Evolutionary conservation across 1,284 basidiomycete species (phyloP).

Genomic region (Cutaneotrichosporon sp.): DNA sequence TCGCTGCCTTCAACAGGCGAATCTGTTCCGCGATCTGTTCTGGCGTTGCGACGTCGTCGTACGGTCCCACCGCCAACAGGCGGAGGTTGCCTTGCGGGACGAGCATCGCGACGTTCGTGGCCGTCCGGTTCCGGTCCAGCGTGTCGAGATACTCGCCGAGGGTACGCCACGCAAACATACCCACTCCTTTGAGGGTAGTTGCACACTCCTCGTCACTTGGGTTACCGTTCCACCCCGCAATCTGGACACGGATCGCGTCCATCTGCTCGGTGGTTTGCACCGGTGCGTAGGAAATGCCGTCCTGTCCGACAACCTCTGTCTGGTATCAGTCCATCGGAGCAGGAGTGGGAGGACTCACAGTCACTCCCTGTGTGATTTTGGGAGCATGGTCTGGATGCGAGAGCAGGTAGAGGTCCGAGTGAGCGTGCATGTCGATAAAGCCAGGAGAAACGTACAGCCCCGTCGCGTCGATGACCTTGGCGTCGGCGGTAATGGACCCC

Average conservation of each 20-base stretch:
- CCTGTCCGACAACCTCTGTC: slow-evolving; percentile 52
- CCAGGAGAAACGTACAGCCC: slow-evolving; percentile 45
- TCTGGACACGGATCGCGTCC: slow-evolving; percentile 43
- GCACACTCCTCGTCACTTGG: slow-evolving; percentile 40
- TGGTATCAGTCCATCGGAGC: neutral
- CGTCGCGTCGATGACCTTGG: slow-evolving; percentile 29
- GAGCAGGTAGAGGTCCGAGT: slow-evolving; percentile 49
- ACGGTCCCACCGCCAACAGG: slow-evolving; percentile 44
- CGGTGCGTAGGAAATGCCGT: slow-evolving; percentile 50
- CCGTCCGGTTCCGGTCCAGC: slow-evolving; percentile 40
- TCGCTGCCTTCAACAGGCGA: slow-evolving; percentile 33
- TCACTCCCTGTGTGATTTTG: slow-evolving; percentile 51
- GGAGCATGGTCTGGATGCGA: slow-evolving; percentile 45
- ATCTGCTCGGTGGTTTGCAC: slow-evolving; percentile 29
- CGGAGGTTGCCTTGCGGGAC: slow-evolving; percentile 52
- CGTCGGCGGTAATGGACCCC: slow-evolving; percentile 2
- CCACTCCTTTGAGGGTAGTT: slow-evolving; percentile 25
- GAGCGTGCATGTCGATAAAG: slow-evolving; percentile 53
- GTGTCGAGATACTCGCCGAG: slow-evolving; percentile 44
- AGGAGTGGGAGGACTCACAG: slow-evolving; percentile 29
- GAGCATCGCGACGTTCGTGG: slow-evolving; percentile 49
- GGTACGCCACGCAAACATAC: slow-evolving; percentile 45
- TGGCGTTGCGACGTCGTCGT: slow-evolving; percentile 32
- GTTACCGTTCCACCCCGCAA: slow-evolving; percentile 53
- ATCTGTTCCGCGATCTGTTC: slow-evolving; percentile 38